phyloP scores from a whole-genome alignment of 768 basidiomycete species.

The Boletus pseudopeckii region DNA sequence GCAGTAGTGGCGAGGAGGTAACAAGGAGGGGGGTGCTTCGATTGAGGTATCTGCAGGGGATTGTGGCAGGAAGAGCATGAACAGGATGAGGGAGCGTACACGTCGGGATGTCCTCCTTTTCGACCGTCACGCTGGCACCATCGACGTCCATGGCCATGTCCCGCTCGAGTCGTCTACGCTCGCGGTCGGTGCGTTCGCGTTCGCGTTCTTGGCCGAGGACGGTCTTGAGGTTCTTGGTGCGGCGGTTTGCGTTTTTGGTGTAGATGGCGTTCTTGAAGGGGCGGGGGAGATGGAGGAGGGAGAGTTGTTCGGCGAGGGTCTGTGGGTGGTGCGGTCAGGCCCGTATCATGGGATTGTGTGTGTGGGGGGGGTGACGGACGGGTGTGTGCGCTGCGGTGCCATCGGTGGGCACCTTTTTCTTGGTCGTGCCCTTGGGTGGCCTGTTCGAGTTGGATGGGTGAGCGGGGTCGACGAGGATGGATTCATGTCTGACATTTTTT shows the following conservation, averaged over 20 bases:
- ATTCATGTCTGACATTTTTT: background rate
- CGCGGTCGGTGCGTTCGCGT: conserved; percentile 65
- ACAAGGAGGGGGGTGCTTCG: conserved; percentile 79
- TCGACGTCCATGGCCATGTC: conserved; percentile 53
- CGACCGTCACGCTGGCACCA: conserved; percentile 22
- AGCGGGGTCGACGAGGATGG: background rate
- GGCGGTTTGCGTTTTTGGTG: conserved; percentile 63
- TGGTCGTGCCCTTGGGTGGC: conserved; percentile 30
- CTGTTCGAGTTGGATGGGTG: background rate
- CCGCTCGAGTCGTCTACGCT: conserved; percentile 49
- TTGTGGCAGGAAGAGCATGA: background rate
- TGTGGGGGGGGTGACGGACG: conserved; percentile 7
- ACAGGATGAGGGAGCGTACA: conserved; percentile 43
- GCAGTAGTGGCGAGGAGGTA: conserved; percentile 75
- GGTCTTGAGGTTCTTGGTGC: conserved; percentile 77
- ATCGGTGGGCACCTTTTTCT: conserved; percentile 10
- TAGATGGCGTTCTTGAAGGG: conserved; percentile 79
- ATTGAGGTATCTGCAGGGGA: conserved; percentile 61
- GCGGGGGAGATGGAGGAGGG: conserved; percentile 63
- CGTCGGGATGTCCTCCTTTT: conserved; percentile 64
- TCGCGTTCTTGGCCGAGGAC: conserved; percentile 79
- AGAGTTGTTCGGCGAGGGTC: conserved; percentile 73
- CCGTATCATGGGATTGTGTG: too few species aligned
- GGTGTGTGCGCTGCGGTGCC: conserved; percentile 16
- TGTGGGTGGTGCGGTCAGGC: conserved; percentile 25